A percentile compares a stretch with the other conserved stretches of the same genome.
Evolutionary conservation across 2,329 filamentous ascomycete species (phyloP).

Genomic region (Sporothrix pseudoabietina): DNA sequence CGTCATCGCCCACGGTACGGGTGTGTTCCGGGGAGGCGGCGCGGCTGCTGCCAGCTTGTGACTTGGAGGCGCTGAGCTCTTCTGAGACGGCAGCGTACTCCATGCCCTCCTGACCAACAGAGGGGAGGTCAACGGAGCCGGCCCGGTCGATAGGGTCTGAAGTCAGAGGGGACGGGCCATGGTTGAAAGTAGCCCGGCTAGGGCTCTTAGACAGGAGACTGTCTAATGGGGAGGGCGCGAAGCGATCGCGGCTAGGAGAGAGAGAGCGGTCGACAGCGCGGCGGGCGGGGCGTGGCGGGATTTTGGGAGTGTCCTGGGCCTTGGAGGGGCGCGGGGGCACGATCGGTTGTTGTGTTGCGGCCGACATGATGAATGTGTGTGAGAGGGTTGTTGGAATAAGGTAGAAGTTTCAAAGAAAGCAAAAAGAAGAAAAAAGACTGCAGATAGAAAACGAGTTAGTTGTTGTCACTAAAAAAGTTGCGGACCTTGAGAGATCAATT

Average conservation of each 20-base stretch:
- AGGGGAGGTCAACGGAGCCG: slow-evolving; percentile 78
- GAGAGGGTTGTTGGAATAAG: slow-evolving; percentile 5
- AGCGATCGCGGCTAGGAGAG: slow-evolving; percentile 76
- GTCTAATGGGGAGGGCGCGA: slow-evolving; percentile 81
- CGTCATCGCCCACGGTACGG: slow-evolving; percentile 73
- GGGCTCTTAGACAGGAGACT: slow-evolving; percentile 54
- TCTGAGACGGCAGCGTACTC: slow-evolving; percentile 72
- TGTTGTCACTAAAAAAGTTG: not conserved
- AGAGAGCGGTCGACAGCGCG: slow-evolving; percentile 73
- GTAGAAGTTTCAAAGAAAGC: not conserved
- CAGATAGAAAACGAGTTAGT: not conserved
- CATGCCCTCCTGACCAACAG: slow-evolving; percentile 83
- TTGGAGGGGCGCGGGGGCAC: slow-evolving; percentile 61
- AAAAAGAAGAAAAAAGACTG: slow-evolving; percentile 1
- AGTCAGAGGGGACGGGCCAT: slow-evolving; percentile 34
- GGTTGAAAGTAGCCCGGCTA: slow-evolving; percentile 43
- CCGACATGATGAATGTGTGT: slow-evolving; percentile 48
- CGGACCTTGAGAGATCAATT: too few relatives aligned
- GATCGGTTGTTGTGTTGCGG: slow-evolving; percentile 53
- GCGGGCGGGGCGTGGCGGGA: slow-evolving; percentile 74
- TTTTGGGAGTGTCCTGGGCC: slow-evolving; percentile 62
- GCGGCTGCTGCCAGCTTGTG: slow-evolving; percentile 45
- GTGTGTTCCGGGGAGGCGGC: slow-evolving; percentile 68
- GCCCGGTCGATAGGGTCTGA: slow-evolving; percentile 60
- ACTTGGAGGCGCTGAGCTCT: slow-evolving; percentile 44